Percentiles rank a stretch among this genome's conserved stretches.
Conservation (phyloP, 768 basidiomycete species). For the Leucosporidium yakuticum region DNA sequence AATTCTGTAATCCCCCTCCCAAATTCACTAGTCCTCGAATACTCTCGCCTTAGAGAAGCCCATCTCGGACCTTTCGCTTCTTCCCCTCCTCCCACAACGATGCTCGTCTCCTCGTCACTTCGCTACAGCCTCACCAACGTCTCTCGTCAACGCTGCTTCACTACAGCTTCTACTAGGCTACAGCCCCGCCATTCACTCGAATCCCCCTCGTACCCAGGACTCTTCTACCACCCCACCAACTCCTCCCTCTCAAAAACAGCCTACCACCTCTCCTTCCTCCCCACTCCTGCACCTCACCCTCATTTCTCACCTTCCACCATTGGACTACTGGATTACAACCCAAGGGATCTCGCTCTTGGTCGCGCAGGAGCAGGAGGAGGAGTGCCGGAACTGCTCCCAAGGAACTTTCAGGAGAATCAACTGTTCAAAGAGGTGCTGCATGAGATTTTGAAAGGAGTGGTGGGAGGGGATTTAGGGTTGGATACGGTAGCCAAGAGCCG, state of each 20-base stretch:
- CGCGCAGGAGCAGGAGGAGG: not conserved
- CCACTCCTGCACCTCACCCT: slow-evolving; percentile 15
- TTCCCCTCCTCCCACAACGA: too few relatives aligned
- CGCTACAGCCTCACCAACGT: too few relatives aligned
- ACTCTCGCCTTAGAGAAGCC: too few relatives aligned
- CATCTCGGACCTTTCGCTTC: too few relatives aligned
- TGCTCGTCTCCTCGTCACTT: too few relatives aligned
- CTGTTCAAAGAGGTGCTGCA: slow-evolving; percentile 22
- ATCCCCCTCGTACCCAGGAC: slow-evolving; percentile 11
- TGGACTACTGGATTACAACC: slow-evolving; percentile 10
- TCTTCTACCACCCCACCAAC: slow-evolving; percentile 22
- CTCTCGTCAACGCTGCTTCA: not conserved
- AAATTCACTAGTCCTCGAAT: too few relatives aligned
- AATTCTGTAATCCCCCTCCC: too few relatives aligned
- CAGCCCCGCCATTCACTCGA: slow-evolving; percentile 2
- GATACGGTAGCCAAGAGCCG: slow-evolving; percentile 14
- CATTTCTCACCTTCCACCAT: slow-evolving; percentile 32
- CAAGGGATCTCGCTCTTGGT: not conserved
- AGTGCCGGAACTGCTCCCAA: slow-evolving; percentile 12
- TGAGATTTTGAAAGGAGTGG: slow-evolving; percentile 10
- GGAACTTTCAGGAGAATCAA: slow-evolving; percentile 23
- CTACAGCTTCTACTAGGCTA: not conserved
- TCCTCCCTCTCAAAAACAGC: not conserved
- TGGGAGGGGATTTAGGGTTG: slow-evolving; percentile 15
- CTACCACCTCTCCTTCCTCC: slow-evolving; percentile 27